phyloP scores from a whole-genome alignment of 2,329 filamentous ascomycete species.

The Aspergillus pseudotamarii region DNA sequence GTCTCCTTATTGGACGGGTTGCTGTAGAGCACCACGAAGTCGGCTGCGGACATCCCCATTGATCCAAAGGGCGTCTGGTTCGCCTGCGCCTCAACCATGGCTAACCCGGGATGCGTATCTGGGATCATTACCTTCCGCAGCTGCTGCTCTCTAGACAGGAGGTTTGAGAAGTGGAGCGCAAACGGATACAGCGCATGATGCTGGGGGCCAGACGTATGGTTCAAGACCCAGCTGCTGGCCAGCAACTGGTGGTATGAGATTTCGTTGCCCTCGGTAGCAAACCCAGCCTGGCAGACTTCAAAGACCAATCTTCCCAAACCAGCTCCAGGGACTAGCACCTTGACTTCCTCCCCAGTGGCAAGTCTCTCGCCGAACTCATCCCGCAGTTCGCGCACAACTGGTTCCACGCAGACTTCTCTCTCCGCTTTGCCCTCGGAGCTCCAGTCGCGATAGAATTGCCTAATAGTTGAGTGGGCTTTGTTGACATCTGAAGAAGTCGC shows the following conservation, averaged over 20 bases:
- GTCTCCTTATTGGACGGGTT: conserved; percentile 60
- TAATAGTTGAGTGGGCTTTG: conserved; percentile 88
- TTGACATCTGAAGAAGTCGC: conserved; percentile 77
- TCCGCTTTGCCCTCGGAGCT: conserved; percentile 74
- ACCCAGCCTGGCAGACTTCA: conserved; percentile 76
- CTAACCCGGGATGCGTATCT: conserved; percentile 72
- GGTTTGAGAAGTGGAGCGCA: conserved; percentile 85
- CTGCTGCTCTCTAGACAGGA: conserved; percentile 72
- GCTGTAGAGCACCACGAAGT: conserved; percentile 86
- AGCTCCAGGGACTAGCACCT: conserved; percentile 83
- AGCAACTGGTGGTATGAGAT: conserved; percentile 97
- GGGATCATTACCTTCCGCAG: conserved; percentile 74
- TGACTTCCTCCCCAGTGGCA: conserved; percentile 49
- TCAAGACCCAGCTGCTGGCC: conserved; percentile 66
- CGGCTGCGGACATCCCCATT: conserved; percentile 92
- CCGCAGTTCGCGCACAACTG: conserved; percentile 68
- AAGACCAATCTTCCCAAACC: conserved; percentile 88
- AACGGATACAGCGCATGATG: conserved; percentile 82
- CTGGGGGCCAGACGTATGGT: conserved; percentile 57
- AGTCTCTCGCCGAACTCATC: conserved; percentile 43
- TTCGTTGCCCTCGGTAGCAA: conserved; percentile 82
- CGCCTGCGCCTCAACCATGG: conserved; percentile 48
- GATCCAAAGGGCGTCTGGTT: conserved; percentile 54
- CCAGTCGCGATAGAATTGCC: conserved; percentile 97
- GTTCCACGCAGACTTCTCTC: conserved; percentile 74